Percentiles rank a stretch among this genome's conserved stretches.
Conservation (phyloP, 768 basidiomycete genomes). For the Megacollybia marginata region DNA sequence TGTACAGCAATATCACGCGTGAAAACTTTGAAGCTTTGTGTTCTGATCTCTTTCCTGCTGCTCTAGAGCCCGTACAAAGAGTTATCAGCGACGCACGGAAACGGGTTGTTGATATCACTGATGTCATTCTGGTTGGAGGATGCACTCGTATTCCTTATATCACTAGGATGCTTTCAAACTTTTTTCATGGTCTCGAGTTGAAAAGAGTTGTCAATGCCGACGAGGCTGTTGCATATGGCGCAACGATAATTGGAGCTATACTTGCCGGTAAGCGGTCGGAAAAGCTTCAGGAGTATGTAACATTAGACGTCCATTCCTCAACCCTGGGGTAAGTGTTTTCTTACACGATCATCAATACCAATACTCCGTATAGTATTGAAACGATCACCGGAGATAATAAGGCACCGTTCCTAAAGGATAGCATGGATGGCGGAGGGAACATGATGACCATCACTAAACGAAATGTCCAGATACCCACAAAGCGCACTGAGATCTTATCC, state of each 20-base stretch:
- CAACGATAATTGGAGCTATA: slow-evolving; percentile 47
- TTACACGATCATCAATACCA: background rate
- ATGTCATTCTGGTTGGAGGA: slow-evolving; percentile 32
- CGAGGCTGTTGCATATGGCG: slow-evolving; percentile 51
- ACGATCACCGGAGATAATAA: background rate
- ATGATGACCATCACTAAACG: slow-evolving; percentile 51
- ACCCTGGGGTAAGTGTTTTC: slow-evolving; percentile 32
- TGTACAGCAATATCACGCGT: slow-evolving; percentile 58
- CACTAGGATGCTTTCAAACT: slow-evolving; percentile 63
- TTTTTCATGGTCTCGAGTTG: slow-evolving; percentile 55
- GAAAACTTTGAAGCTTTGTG: slow-evolving; percentile 70
- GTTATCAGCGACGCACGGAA: slow-evolving; percentile 65
- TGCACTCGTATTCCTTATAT: slow-evolving; percentile 69
- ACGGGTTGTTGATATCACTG: slow-evolving; percentile 62
- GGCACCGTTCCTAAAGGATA: slow-evolving; percentile 8
- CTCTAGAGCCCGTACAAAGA: slow-evolving; percentile 68
- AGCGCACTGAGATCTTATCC: slow-evolving; percentile 34
- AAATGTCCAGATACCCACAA: slow-evolving; percentile 54
- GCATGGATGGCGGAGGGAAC: slow-evolving; percentile 53
- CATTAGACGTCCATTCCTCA: slow-evolving; percentile 43
- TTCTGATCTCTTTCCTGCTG: slow-evolving; percentile 66
- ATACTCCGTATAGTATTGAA: background rate
- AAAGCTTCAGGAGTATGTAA: slow-evolving; percentile 39
- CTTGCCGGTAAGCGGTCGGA: slow-evolving; percentile 30
- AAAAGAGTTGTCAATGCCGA: slow-evolving; percentile 52